A percentile compares a stretch with the other conserved stretches of the same genome.
phyloP scores from a whole-genome alignment of 228 moss, liverwort and hornwort species.

The Sphagnum magellanicum region DNA sequence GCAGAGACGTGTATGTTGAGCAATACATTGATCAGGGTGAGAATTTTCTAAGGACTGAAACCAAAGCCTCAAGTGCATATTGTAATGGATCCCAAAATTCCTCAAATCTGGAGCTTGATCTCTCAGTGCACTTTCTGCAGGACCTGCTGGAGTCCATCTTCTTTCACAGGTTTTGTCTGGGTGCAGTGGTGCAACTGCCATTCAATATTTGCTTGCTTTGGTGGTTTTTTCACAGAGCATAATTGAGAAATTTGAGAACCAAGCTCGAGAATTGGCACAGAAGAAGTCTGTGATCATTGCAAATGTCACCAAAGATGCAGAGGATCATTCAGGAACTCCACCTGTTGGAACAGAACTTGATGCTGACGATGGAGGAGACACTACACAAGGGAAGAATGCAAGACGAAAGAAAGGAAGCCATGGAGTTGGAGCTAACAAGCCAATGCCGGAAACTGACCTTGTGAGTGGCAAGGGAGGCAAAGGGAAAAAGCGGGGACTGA shows the following conservation, averaged over 20 bases:
- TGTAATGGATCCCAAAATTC: too few relatives aligned
- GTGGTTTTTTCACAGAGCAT: slow-evolving; percentile 42
- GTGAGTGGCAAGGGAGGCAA: slow-evolving; percentile 47
- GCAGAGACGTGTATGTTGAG: slow-evolving; percentile 86
- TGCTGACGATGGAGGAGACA: slow-evolving; percentile 30
- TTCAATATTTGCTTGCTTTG: background rate
- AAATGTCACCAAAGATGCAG: background rate
- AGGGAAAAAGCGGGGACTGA: slow-evolving; percentile 47
- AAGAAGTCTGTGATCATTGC: slow-evolving; percentile 32
- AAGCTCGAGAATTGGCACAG: slow-evolving; percentile 45
- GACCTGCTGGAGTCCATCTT: background rate
- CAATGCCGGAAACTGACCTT: slow-evolving; percentile 34
- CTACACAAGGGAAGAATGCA: slow-evolving; percentile 44
- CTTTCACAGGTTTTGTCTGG: too few relatives aligned
- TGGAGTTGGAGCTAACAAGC: slow-evolving; percentile 20
- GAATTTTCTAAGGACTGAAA: background rate
- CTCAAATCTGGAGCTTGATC: too few relatives aligned
- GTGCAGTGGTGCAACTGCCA: background rate
- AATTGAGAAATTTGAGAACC: slow-evolving; percentile 59
- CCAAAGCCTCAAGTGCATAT: too few relatives aligned
- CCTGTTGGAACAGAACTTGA: slow-evolving; percentile 26
- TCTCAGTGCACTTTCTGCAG: too few relatives aligned
- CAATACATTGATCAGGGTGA: slow-evolving; percentile 71
- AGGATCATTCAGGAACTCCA: slow-evolving; percentile 17
- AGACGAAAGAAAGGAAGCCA: slow-evolving; percentile 64